A percentile compares a stretch with the other conserved stretches of the same genome.
These are phyloP conservation scores for Rubia tinctorum DNA, from an alignment of 305 asterid species.

Conservation along the genomic window DNA sequence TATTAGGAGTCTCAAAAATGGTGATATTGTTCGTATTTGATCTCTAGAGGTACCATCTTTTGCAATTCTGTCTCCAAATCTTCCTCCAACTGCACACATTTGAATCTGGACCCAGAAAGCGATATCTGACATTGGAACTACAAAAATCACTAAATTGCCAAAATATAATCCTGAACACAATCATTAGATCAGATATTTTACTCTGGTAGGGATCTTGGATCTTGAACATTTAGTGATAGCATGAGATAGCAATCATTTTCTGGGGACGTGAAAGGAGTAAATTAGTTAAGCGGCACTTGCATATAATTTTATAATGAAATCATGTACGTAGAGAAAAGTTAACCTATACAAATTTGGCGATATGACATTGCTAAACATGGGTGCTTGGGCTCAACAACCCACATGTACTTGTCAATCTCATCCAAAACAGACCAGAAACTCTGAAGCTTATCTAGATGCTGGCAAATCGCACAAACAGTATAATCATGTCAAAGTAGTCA, in stretches of 20 bases:
- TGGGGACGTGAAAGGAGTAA: constrained; percentile 17
- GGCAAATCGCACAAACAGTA: not conserved
- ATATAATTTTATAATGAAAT: not conserved
- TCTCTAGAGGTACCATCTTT: constrained; percentile 47
- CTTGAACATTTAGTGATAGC: constrained; percentile 46
- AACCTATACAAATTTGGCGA: constrained; percentile 69
- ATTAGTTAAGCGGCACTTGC: not conserved
- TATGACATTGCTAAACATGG: constrained; percentile 45
- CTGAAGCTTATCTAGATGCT: constrained; percentile 77
- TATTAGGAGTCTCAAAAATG: not conserved
- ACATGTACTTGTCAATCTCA: constrained; percentile 59
- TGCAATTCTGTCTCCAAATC: constrained; percentile 54
- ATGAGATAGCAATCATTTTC: constrained; percentile 59
- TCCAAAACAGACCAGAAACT: constrained; percentile 66
- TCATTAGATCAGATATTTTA: constrained; percentile 26
- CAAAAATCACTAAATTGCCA: constrained; percentile 15
- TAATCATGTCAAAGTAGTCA: constrained; percentile 2
- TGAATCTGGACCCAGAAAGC: constrained; percentile 65
- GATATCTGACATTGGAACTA: constrained; percentile 48
- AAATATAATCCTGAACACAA: not conserved
- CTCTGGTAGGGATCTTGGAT: constrained; percentile 77
- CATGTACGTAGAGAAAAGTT: not conserved
- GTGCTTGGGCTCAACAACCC: constrained; percentile 47
- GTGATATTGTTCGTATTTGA: not conserved
- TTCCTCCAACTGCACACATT: constrained; percentile 38